Evolutionary conservation across 768 basidiomycete species (phyloP).

Genomic region (Amyloporia xantha): DNA sequence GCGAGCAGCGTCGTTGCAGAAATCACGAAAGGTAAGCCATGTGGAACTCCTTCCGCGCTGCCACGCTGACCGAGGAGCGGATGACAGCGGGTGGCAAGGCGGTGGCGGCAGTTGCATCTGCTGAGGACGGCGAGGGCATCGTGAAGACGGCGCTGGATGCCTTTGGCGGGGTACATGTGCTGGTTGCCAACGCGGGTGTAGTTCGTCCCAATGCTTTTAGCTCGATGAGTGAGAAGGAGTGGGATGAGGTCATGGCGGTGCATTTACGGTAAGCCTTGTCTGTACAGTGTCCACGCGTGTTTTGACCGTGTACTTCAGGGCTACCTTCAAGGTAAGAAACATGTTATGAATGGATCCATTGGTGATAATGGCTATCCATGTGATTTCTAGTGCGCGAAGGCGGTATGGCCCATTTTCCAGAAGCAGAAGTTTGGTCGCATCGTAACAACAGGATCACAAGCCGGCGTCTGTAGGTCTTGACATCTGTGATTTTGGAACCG

Average conservation of each 20-base stretch:
- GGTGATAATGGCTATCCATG: too few relatives aligned
- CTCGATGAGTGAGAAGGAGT: slow-evolving; percentile 85
- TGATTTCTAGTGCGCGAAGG: slow-evolving; percentile 67
- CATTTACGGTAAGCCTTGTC: slow-evolving; percentile 52
- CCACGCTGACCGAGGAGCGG: background rate
- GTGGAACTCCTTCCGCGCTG: background rate
- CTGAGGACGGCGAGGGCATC: slow-evolving; percentile 86
- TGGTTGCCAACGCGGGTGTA: slow-evolving; percentile 92
- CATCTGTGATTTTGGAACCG: background rate
- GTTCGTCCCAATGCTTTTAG: slow-evolving; percentile 90
- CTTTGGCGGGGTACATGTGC: slow-evolving; percentile 83
- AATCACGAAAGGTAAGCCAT: slow-evolving; percentile 59
- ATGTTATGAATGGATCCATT: background rate
- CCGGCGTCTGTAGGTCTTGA: slow-evolving; percentile 74
- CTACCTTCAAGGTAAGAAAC: slow-evolving; percentile 73
- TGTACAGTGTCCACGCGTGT: too few relatives aligned
- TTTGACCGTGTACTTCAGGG: too few relatives aligned
- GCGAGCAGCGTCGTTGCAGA: slow-evolving; percentile 85
- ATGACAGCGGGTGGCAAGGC: slow-evolving; percentile 88
- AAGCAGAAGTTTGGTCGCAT: slow-evolving; percentile 96
- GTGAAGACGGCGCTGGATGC: slow-evolving; percentile 81
- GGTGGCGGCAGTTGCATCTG: slow-evolving; percentile 72
- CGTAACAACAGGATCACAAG: slow-evolving; percentile 88
- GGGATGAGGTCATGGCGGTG: slow-evolving; percentile 87
- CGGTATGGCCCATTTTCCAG: slow-evolving; percentile 95